phyloP scores from a whole-genome alignment of 441 rosid genomes.

The Sinapis alba region DNA sequence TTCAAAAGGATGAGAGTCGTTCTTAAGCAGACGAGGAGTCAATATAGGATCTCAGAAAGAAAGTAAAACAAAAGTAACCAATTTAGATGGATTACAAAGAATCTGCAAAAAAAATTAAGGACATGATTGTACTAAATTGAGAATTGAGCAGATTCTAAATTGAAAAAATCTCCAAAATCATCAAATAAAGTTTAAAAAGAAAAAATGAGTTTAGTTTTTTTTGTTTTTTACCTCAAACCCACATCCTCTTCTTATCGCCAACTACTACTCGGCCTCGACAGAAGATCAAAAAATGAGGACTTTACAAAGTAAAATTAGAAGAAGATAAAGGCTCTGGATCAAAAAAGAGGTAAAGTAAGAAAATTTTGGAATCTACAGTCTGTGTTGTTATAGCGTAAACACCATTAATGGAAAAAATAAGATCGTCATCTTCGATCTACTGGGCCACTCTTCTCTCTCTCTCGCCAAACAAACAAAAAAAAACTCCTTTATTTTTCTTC shows the following conservation, averaged over 20 bases:
- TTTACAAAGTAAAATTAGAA: constrained; percentile 8
- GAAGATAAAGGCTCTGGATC: constrained; percentile 5
- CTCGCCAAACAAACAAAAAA: constrained; percentile 34
- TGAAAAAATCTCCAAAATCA: constrained; percentile 29
- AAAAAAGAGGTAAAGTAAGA: constrained; percentile 7
- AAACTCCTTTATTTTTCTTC: constrained; percentile 22
- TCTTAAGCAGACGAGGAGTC: constrained; percentile 38
- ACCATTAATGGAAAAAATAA: constrained; percentile 55
- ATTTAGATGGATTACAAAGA: constrained; percentile 29
- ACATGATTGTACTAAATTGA: constrained; percentile 21
- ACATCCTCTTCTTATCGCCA: constrained; percentile 42
- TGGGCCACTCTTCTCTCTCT: constrained; percentile 70
- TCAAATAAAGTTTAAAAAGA: neutral
- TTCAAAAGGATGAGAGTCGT: constrained; percentile 18
- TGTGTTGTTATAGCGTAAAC: constrained; percentile 44
- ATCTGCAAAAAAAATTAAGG: constrained; percentile 29
- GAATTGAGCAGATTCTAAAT: constrained; percentile 15
- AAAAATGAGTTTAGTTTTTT: neutral
- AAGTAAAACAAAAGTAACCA: constrained; percentile 8
- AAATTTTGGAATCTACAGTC: constrained; percentile 23
- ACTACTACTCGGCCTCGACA: constrained; percentile 9
- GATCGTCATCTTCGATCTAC: constrained; percentile 88
- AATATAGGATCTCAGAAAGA: constrained; percentile 32
- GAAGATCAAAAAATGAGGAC: constrained; percentile 2
- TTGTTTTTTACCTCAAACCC: constrained; percentile 43